Percentiles rank a stretch among this genome's conserved stretches.
These are phyloP conservation scores for Neonectria magnoliae DNA, from an alignment of 2,329 filamentous ascomycete species.

Conservation along the genomic window DNA sequence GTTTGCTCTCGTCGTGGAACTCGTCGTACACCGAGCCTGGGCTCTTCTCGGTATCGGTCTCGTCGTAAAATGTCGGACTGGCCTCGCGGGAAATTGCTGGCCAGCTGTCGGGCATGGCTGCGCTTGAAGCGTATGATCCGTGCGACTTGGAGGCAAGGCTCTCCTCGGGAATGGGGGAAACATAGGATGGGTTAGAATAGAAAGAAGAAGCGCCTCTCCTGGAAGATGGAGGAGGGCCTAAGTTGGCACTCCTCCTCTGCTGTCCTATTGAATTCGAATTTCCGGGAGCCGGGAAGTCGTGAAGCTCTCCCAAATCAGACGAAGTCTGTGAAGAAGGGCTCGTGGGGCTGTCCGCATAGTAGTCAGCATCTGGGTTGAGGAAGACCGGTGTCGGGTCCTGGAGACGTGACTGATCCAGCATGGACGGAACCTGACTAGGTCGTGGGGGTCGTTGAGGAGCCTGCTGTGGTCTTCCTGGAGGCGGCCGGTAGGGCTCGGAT, in stretches of 20 bases:
- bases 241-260: slow-evolving; percentile 60
- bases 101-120: slow-evolving; percentile 77
- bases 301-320: slow-evolving; percentile 66
- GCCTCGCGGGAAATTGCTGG: slow-evolving; percentile 58
- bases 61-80: slow-evolving; percentile 61
- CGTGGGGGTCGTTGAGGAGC: slow-evolving; percentile 68
- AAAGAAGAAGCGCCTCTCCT: slow-evolving; percentile 71
- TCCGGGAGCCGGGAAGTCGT: slow-evolving; percentile 64
- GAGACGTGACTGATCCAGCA: slow-evolving; percentile 64
- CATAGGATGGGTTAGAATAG: slow-evolving; percentile 72
- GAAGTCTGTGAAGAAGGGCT: slow-evolving; percentile 58
- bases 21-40: slow-evolving; percentile 55
- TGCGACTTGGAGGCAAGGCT: slow-evolving; percentile 66
- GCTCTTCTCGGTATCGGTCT: slow-evolving; percentile 58
- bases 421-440: slow-evolving; percentile 68
- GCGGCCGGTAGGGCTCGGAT: slow-evolving; percentile 59
- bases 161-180: slow-evolving; percentile 82
- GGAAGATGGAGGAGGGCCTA: slow-evolving; percentile 70
- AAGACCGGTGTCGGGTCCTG: slow-evolving; percentile 67
- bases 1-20: slow-evolving; percentile 63
- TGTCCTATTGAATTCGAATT: slow-evolving; percentile 38
- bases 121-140: slow-evolving; percentile 76
- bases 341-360: slow-evolving; percentile 58
- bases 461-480: slow-evolving; percentile 58
- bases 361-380: slow-evolving; percentile 42